These are phyloP conservation scores for Tolypocladium endophyticum DNA, from an alignment of 2,329 filamentous ascomycete species.

Conservation along the genomic window DNA sequence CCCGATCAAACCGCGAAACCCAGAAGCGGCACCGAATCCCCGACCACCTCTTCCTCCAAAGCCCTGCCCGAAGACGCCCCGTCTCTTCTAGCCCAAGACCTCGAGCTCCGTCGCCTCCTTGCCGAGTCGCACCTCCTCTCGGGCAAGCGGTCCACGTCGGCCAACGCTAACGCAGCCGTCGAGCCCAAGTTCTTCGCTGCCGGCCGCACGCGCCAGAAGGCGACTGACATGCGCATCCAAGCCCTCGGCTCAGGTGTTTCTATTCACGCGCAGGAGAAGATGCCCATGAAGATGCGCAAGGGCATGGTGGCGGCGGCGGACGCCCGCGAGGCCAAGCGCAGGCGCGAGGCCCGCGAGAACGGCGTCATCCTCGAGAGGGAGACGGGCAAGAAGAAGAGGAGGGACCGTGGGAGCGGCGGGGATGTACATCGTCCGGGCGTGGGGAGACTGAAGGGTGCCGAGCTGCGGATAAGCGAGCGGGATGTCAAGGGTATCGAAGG, in stretches of 20 bases:
- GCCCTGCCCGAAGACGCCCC: slow-evolving; percentile 45
- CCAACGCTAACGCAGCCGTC: slow-evolving; percentile 25
- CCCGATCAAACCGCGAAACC: slow-evolving; percentile 23
- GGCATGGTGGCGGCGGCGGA: slow-evolving; percentile 65
- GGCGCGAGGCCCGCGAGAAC: slow-evolving; percentile 77
- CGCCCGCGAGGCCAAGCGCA: slow-evolving; percentile 56
- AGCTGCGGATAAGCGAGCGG: slow-evolving; percentile 64
- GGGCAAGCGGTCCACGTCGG: slow-evolving; percentile 29
- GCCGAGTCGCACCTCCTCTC: slow-evolving; percentile 80
- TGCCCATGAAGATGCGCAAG: slow-evolving; percentile 79
- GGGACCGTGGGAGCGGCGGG: slow-evolving; percentile 36
- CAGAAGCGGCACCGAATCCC: slow-evolving; percentile 10
- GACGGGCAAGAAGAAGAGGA: slow-evolving; percentile 26
- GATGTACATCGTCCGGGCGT: slow-evolving; percentile 68
- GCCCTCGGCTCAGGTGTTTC: slow-evolving; percentile 69
- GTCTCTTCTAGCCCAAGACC: slow-evolving; percentile 77
- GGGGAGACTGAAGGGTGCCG: slow-evolving; percentile 70
- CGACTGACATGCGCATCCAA: slow-evolving; percentile 74
- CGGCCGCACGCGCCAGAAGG: slow-evolving; percentile 69
- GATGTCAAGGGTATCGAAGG: slow-evolving; percentile 67
- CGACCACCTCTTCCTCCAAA: slow-evolving; percentile 16
- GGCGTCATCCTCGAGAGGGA: slow-evolving; percentile 73
- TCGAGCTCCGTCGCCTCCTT: slow-evolving; percentile 82
- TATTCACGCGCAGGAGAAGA: slow-evolving; percentile 67
- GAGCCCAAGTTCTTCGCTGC: slow-evolving; percentile 33